Percentiles rank a stretch among this genome's conserved stretches.
Evolutionary conservation across 805 yeast genomes (phyloP).

Genomic region (Starmera dryadoides): DNA sequence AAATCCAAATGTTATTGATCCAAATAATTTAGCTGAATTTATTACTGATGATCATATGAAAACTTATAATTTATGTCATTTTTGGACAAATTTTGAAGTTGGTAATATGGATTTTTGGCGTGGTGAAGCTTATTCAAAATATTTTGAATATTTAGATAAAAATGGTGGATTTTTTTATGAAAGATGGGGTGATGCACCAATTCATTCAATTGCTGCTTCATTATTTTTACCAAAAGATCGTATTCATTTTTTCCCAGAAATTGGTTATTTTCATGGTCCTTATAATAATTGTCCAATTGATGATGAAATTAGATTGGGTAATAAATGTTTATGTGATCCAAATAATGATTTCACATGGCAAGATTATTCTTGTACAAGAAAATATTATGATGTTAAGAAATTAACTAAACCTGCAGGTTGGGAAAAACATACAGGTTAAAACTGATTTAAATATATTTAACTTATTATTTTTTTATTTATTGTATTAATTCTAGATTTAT

Average conservation of each 20-base stretch:
- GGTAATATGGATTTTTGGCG: constrained; percentile 73
- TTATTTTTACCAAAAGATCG: constrained; percentile 63
- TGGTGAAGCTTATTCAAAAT: constrained; percentile 57
- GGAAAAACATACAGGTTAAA: constrained; percentile 47
- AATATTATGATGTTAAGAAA: constrained; percentile 49
- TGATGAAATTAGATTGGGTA: constrained; percentile 45
- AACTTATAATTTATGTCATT: constrained; percentile 76
- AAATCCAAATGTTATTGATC: constrained; percentile 52
- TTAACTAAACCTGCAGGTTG: constrained; percentile 61
- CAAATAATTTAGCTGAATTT: constrained; percentile 62
- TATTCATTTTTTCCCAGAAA: constrained; percentile 76
- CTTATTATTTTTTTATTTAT: no score
- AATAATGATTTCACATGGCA: constrained; percentile 68
- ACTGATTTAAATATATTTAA: no score
- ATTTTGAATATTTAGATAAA: constrained; percentile 67
- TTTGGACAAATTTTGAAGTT: constrained; percentile 88
- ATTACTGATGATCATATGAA: constrained; percentile 65
- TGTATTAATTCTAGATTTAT: no score
- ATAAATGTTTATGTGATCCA: constrained; percentile 70
- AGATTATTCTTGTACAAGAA: constrained; percentile 64
- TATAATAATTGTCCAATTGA: constrained; percentile 75
- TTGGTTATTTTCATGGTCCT: constrained; percentile 82
- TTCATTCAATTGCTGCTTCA: constrained; percentile 82
- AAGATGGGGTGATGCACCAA: constrained; percentile 95
- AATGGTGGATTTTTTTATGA: constrained; percentile 91